phyloP scores from a whole-genome alignment of 495 filamentous ascomycete species.

The Aspergillus nidulans region DNA sequence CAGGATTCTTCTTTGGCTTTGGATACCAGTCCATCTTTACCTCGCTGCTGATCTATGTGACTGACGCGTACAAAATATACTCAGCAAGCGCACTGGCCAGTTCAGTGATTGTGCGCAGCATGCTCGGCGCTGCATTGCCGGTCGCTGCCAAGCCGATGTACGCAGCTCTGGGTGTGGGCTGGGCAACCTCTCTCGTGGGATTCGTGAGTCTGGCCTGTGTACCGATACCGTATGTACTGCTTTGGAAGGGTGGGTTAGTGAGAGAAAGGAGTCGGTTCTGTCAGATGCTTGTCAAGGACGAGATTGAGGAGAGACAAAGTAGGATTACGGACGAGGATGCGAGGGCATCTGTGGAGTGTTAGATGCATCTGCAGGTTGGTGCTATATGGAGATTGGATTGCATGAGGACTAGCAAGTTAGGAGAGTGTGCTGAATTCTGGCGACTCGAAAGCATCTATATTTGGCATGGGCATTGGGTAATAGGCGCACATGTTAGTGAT shows the following conservation, averaged over 20 bases:
- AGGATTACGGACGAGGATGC: too few species aligned
- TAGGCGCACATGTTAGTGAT: too few species aligned
- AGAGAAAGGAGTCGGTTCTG: constrained; percentile 39
- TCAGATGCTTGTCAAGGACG: constrained; percentile 29
- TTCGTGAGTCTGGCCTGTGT: constrained; percentile 40
- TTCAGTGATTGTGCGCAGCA: constrained; percentile 52
- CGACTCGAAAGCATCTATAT: too few species aligned
- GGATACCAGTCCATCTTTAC: constrained; percentile 66
- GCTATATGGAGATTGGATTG: too few species aligned
- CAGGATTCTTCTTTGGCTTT: constrained; percentile 64
- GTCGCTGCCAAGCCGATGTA: constrained; percentile 42
- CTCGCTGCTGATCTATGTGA: constrained; percentile 68
- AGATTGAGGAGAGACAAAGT: too few species aligned
- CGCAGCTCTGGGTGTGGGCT: constrained; percentile 34
- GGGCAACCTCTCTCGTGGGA: constrained; percentile 44
- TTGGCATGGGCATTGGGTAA: too few species aligned
- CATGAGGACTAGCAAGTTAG: too few species aligned
- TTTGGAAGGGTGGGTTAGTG: constrained; percentile 33
- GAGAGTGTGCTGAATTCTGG: too few species aligned
- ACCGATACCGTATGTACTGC: constrained; percentile 38
- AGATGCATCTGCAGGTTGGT: too few species aligned
- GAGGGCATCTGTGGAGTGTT: too few species aligned
- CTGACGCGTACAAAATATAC: constrained; percentile 71
- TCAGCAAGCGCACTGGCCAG: constrained; percentile 67
- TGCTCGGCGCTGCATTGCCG: constrained; percentile 56